Conservation (phyloP, 2,329 filamentous ascomycete genomes). For the Emergomyces pasteurianus region DNA sequence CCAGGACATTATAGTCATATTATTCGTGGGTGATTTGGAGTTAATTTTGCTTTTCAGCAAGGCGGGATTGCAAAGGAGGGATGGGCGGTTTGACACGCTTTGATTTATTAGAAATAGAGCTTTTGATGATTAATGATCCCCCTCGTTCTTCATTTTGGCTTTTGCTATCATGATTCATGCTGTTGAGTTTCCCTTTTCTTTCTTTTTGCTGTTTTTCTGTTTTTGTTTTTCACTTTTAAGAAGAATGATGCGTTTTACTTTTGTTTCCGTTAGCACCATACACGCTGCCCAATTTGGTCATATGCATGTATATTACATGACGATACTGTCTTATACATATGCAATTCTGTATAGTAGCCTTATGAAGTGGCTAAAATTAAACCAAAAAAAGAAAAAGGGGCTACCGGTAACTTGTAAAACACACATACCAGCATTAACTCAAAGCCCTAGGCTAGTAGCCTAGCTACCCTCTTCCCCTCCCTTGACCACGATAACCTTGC, state of each 20-base stretch:
- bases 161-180: neutral
- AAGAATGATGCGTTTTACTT: no score
- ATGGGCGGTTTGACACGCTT: neutral
- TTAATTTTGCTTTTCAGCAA: neutral
- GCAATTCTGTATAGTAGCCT: no score
- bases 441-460: no score
- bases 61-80: no score
- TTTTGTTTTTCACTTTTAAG: neutral
- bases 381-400: no score
- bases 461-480: no score
- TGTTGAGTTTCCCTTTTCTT: neutral
- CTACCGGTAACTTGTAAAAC: no score
- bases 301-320: neutral
- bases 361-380: no score
- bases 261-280: neutral
- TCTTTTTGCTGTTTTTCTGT: neutral
- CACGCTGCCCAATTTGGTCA: neutral
- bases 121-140: neutral
- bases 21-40: conserved; percentile 31
- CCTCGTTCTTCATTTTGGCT: neutral
- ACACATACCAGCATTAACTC: no score
- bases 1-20: conserved; percentile 76
- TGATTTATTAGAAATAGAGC: neutral
- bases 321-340: neutral
- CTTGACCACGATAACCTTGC: no score